phyloP scores from a whole-genome alignment of 208 protist genomes.

The Wallacemonas rigidus region DNA sequence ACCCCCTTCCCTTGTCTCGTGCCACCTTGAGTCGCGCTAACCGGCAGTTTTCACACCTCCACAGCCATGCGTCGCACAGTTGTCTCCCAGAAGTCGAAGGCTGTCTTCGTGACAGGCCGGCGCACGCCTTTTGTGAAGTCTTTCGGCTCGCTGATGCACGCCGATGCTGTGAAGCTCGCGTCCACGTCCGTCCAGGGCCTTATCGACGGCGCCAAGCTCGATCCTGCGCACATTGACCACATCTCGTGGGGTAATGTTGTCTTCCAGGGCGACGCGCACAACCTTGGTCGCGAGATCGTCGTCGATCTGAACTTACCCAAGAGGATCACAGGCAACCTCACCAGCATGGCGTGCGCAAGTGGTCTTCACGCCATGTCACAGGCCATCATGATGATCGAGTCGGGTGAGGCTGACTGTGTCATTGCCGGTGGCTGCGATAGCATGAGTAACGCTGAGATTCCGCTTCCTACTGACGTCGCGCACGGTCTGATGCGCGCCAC shows the following conservation, averaged over 20 bases:
- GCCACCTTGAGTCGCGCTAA: too few species aligned
- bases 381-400: conserved; percentile 76
- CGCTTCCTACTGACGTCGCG: conserved; percentile 48
- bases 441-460: conserved; percentile 71
- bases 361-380: conserved; percentile 80
- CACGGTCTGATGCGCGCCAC: conserved; percentile 54
- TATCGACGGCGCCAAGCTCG: conserved; percentile 65
- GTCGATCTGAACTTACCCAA: conserved; percentile 84
- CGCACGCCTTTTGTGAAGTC: conserved; percentile 82
- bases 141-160: conserved; percentile 65
- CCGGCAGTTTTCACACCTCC: too few species aligned
- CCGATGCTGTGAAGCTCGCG: conserved; percentile 65
- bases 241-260: conserved; percentile 93
- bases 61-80: conserved; percentile 29
- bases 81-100: conserved; percentile 30
- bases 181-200: conserved; percentile 69
- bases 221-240: conserved; percentile 76
- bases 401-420: conserved; percentile 73
- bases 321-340: conserved; percentile 64
- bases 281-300: conserved; percentile 84
- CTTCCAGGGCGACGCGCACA: conserved; percentile 67
- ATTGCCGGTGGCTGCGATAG: conserved; percentile 90
- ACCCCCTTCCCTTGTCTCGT: too few species aligned
- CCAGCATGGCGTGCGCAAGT: conserved; percentile 83
- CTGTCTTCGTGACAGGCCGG: conserved; percentile 67